These are phyloP conservation scores for Aspergillus sojae DNA, from an alignment of 2,329 filamentous ascomycete species.

Conservation along the genomic window DNA sequence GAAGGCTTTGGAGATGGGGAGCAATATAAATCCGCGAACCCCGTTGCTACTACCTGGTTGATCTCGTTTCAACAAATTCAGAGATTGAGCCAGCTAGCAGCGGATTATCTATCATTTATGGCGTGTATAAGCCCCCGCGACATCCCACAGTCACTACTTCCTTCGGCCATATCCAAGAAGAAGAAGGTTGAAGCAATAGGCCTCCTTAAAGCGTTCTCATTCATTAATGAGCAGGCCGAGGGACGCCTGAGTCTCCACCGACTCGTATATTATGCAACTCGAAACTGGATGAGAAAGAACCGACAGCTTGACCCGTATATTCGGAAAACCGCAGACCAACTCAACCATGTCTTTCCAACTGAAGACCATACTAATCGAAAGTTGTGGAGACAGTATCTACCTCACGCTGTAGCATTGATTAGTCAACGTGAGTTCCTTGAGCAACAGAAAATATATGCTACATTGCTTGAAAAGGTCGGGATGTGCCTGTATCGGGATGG, in stretches of 20 bases:
- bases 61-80: too few species aligned
- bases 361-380: conserved; percentile 10
- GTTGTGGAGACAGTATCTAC: conserved; percentile 22
- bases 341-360: conserved; percentile 14
- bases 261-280: conserved; percentile 27
- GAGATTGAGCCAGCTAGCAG: too few species aligned
- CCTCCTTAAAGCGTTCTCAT: conserved; percentile 23
- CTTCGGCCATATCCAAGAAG: conserved; percentile 20
- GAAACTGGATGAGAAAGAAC: conserved; percentile 11
- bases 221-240: conserved; percentile 12
- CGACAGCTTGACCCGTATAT: conserved; percentile 17
- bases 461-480: neutral
- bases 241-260: conserved; percentile 28
- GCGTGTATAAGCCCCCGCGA: too few species aligned
- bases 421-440: neutral
- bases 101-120: too few species aligned
- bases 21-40: conserved; percentile 11
- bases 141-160: conserved; percentile 39
- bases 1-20: conserved; percentile 15
- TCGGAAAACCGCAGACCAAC: neutral
- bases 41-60: conserved; percentile 13
- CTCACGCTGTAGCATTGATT: conserved; percentile 15
- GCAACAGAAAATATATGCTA: neutral
- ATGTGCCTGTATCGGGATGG: neutral
- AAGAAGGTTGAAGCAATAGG: conserved; percentile 32